Conservation (phyloP, 768 basidiomycete species). For the Agaricus subrufescens region DNA sequence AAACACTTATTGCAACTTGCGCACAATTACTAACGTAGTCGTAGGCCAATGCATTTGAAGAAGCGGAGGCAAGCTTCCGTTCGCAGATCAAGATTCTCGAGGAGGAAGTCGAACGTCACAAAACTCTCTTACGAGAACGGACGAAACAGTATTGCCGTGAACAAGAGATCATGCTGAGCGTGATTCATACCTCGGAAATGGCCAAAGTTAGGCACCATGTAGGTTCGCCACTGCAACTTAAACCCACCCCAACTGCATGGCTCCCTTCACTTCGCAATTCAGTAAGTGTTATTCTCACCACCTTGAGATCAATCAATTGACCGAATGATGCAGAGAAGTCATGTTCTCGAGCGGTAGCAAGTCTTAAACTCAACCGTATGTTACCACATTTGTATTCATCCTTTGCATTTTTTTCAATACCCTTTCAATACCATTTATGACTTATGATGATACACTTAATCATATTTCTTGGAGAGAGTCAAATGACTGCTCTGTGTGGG, state of each 20-base stretch:
- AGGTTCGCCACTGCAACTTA: slow-evolving; percentile 37
- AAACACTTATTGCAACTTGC: neutral
- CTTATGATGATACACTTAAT: too few species aligned
- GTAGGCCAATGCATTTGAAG: slow-evolving; percentile 55
- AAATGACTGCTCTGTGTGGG: too few species aligned
- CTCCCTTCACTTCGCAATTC: slow-evolving; percentile 60
- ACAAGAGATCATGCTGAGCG: slow-evolving; percentile 76
- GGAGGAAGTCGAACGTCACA: slow-evolving; percentile 57
- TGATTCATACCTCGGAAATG: slow-evolving; percentile 69
- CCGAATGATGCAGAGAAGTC: slow-evolving; percentile 15
- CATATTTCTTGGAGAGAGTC: too few species aligned
- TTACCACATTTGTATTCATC: slow-evolving; percentile 2
- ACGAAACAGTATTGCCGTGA: slow-evolving; percentile 64
- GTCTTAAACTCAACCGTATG: neutral
- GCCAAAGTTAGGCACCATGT: slow-evolving; percentile 58
- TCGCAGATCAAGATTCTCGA: slow-evolving; percentile 61
- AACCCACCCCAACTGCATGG: slow-evolving; percentile 56
- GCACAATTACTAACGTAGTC: neutral
- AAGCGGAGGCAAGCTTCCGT: slow-evolving; percentile 63
- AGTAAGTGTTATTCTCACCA: slow-evolving; percentile 21
- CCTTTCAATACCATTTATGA: too few species aligned
- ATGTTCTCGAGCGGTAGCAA: slow-evolving; percentile 12
- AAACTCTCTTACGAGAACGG: slow-evolving; percentile 52
- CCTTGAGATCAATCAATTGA: neutral
- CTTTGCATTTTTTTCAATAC: neutral